Evolutionary conservation across 345 rosid species (phyloP).

Genomic region (Atalantia buxifolia): DNA sequence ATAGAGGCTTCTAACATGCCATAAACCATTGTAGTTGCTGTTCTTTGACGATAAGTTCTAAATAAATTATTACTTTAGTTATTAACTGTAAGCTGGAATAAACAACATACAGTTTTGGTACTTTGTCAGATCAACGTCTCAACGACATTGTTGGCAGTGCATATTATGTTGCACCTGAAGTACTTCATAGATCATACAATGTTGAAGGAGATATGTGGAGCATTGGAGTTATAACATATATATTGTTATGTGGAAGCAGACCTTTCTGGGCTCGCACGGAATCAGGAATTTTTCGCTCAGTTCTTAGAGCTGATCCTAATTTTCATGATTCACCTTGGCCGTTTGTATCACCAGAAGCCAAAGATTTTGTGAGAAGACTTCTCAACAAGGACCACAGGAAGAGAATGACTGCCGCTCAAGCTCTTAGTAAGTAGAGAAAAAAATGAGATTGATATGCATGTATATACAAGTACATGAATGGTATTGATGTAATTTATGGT

Average conservation of each 20-base stretch:
- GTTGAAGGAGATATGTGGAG: constrained; percentile 98
- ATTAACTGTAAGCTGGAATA: constrained; percentile 11
- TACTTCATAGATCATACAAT: constrained; percentile 91
- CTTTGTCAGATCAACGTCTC: constrained; percentile 77
- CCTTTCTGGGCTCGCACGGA: constrained; percentile 96
- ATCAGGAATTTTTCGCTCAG: constrained; percentile 95
- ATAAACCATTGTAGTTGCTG: not conserved
- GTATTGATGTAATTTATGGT: not conserved
- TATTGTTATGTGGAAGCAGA: constrained; percentile 94
- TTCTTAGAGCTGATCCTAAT: constrained; percentile 88
- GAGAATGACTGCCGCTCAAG: constrained; percentile 98
- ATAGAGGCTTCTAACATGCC: not conserved
- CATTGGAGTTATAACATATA: constrained; percentile 88
- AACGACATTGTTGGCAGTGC: constrained; percentile 99
- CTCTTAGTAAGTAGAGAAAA: constrained; percentile 52
- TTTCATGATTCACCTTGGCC: constrained; percentile 96
- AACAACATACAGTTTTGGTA: constrained; percentile 16
- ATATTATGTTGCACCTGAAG: constrained; percentile 98
- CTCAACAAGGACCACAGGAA: constrained; percentile 93
- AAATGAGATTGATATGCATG: not conserved
- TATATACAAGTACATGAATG: not conserved
- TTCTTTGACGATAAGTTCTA: not conserved
- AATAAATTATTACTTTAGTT: not conserved
- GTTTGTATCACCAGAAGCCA: constrained; percentile 70
- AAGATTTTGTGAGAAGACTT: constrained; percentile 89